A percentile compares a stretch with the other conserved stretches of the same genome.
Evolutionary conservation across 345 rosid genomes (phyloP).

Genomic region (Viola odorata): DNA sequence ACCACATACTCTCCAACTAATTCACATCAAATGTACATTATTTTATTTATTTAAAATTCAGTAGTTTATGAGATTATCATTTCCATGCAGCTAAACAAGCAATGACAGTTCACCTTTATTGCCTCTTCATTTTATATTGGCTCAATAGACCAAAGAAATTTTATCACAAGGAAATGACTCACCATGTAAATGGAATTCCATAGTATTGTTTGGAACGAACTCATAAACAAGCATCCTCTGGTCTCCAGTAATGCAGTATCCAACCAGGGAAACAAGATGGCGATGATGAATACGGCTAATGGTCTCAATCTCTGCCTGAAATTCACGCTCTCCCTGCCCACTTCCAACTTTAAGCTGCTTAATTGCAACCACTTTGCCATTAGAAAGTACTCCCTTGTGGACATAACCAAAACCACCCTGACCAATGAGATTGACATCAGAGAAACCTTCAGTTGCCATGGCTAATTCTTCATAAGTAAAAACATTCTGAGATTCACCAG

Average conservation of each 20-base stretch:
- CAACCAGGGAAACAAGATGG: slow-evolving; percentile 25
- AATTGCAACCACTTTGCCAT: slow-evolving; percentile 25
- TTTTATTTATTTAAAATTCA: too few species aligned
- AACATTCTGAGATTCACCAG: slow-evolving; percentile 9
- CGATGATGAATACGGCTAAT: slow-evolving; percentile 22
- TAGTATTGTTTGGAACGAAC: slow-evolving; percentile 22
- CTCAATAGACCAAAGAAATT: too few species aligned
- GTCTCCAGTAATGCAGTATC: slow-evolving; percentile 20
- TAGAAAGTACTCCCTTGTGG: slow-evolving; percentile 20
- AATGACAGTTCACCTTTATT: too few species aligned
- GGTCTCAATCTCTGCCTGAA: slow-evolving; percentile 28
- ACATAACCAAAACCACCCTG: slow-evolving; percentile 31
- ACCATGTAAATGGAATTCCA: slow-evolving; percentile 32
- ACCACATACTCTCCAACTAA: too few species aligned
- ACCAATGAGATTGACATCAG: slow-evolving; percentile 19
- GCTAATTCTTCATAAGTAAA: slow-evolving; percentile 20
- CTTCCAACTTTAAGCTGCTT: slow-evolving; percentile 29
- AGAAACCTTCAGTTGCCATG: slow-evolving; percentile 18
- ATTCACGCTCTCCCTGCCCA: slow-evolving; percentile 30
- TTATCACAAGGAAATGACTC: slow-evolving; percentile 1
- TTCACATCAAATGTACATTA: too few species aligned
- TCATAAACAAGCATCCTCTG: slow-evolving; percentile 28
- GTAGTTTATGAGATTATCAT: too few species aligned
- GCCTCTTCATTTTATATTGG: too few species aligned
- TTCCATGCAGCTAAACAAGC: too few species aligned